Base-by-base conservation (phyloP, 1,284 basidiomycete genomes). In the Ustilago sp. region DNA sequence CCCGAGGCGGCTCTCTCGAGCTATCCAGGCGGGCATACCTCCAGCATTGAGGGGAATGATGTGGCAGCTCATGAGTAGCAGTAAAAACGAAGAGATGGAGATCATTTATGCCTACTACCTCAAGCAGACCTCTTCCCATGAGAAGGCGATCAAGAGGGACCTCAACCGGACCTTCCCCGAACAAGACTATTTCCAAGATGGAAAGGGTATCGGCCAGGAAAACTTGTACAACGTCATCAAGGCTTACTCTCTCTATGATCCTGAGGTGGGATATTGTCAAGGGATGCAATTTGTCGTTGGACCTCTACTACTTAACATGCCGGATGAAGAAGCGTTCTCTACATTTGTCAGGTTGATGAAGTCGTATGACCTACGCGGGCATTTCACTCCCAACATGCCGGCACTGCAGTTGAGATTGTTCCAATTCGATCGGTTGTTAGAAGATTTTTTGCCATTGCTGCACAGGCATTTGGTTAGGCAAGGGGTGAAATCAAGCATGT, bases 381-480 rank as follows among this genome's bases (percentile, higher is more conserved):
- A 98, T 87, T 99, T 95, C 87, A 89, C 97, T 15, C 95, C 96
- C 7, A 95, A 99, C 81, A 99, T 99, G 96, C 96, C 96, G 0
- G 95, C 94, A 68, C 87, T 99, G 4, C 97, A 98, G 85, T 88
- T 96, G 50, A 92, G 96, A 17, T 89, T 99, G 65, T 91, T 89
- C 80, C 88, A 94, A 90, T 98, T 98, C 86, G 97, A 99, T 85
- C 92, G 96, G 19, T 88, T 98, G 53, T 88, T 98, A 32, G 96
- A 99, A 86, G 96, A 99, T 74, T 86, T 95, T 6, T 88, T 98
- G 2, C 96, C 96, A 4, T 91, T 96, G 8, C 88, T 99, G 8
- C 93, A 98, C 84, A 88, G 94, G 19, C 97, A 98, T 87, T 92
- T 99, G 80, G 87, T 95, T 36, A 90, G 95, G 50, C 93, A 97